These are phyloP conservation scores for Entophlyctis luteolus DNA, from an alignment of 192 early-diverging fungal species.

Conservation along the genomic window DNA sequence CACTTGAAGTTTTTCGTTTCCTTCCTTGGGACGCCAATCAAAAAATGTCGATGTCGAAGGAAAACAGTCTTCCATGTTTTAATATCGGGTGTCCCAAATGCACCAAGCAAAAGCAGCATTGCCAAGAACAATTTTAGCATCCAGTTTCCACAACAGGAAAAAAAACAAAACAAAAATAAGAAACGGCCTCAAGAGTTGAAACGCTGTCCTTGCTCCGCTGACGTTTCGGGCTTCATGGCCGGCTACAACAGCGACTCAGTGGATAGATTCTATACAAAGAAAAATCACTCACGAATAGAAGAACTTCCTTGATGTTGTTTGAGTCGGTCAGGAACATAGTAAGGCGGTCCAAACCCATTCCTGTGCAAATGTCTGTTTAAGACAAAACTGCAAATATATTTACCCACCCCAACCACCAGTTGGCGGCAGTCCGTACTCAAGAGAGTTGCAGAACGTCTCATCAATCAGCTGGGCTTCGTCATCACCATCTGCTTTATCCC, in stretches of 20 bases:
- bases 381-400: conserved; percentile 5
- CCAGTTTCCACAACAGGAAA: too few relatives aligned
- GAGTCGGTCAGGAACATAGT: conserved; percentile 99
- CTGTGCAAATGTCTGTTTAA: conserved; percentile 24
- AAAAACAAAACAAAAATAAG: too few relatives aligned
- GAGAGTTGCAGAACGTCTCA: conserved; percentile 91
- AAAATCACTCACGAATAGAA: conserved; percentile 52
- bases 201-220: conserved; percentile 33
- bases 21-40: too few relatives aligned
- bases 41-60: too few relatives aligned
- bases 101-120: too few relatives aligned
- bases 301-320: conserved; percentile 95
- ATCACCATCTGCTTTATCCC: conserved; percentile 95
- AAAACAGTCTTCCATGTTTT: too few relatives aligned
- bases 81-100: too few relatives aligned
- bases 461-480: conserved; percentile 98
- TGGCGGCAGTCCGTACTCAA: conserved; percentile 97
- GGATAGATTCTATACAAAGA: neutral
- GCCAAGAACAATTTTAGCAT: too few relatives aligned
- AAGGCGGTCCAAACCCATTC: conserved; percentile 93
- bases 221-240: conserved; percentile 53
- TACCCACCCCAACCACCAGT: conserved; percentile 65
- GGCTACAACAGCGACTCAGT: conserved; percentile 28
- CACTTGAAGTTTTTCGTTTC: too few relatives aligned
- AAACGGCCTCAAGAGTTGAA: conserved; percentile 20